Conservation (phyloP, 345 rosid genomes). For the Mangifera indica region DNA sequence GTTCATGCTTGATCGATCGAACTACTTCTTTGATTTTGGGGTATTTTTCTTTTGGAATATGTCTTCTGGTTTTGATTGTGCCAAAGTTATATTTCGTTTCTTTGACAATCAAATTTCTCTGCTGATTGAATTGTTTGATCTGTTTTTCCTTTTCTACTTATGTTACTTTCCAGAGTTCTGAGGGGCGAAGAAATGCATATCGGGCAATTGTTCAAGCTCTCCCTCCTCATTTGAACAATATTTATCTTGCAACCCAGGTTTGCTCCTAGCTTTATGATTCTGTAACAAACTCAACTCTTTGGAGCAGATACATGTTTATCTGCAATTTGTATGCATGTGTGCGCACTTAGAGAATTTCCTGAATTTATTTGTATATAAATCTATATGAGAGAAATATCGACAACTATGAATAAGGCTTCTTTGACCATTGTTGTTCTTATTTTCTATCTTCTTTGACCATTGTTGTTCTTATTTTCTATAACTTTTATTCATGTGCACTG, state of each 20-base stretch:
- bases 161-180: conserved; percentile 55
- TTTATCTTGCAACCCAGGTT: conserved; percentile 98
- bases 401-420: not conserved
- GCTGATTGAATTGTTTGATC: conserved; percentile 9
- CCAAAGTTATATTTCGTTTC: conserved; percentile 11
- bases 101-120: not conserved
- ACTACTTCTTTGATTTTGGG: conserved; percentile 97
- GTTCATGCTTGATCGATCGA: conserved; percentile 94
- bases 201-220: conserved; percentile 86
- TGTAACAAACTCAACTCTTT: not conserved
- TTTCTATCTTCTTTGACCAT: not conserved
- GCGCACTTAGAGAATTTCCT: no score
- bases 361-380: no score
- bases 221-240: conserved; percentile 88
- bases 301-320: not conserved
- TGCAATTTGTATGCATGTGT: not conserved
- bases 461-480: not conserved
- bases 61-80: not conserved
- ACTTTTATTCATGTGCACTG: not conserved
- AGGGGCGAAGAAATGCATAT: conserved; percentile 86
- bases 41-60: conserved; percentile 43
- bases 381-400: not conserved
- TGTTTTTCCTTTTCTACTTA: conserved; percentile 14
- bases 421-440: not conserved
- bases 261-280: conserved; percentile 16